Percentiles rank a stretch among this genome's conserved stretches.
Evolutionary conservation across 371 early-diverging fungal genomes (phyloP).

Genomic region (Cokeromyces recurvatus): DNA sequence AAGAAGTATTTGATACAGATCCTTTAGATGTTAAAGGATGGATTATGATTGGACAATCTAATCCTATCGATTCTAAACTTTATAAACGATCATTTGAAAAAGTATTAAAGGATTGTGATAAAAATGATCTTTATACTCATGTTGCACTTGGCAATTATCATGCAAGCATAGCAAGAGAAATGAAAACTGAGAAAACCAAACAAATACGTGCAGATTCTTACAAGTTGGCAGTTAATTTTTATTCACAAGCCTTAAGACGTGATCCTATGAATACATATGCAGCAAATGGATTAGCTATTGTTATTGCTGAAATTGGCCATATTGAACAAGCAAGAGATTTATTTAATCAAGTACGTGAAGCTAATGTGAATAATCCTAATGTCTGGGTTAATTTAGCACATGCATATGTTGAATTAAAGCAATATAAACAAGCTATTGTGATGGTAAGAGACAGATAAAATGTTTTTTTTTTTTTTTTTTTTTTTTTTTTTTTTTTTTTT

Average conservation of each 20-base stretch:
- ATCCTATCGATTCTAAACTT: slow-evolving; percentile 50
- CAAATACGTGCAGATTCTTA: slow-evolving; percentile 47
- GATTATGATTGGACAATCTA: slow-evolving; percentile 70
- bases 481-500: too few species aligned
- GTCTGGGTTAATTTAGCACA: slow-evolving; percentile 80
- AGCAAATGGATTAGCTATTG: slow-evolving; percentile 76
- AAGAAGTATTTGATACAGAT: slow-evolving; percentile 62
- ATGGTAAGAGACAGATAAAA: slow-evolving; percentile 30
- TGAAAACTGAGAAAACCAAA: slow-evolving; percentile 35
- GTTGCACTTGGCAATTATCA: slow-evolving; percentile 81
- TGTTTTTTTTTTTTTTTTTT: too few species aligned
- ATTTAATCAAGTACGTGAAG: slow-evolving; percentile 69
- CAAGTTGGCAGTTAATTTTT: slow-evolving; percentile 78
- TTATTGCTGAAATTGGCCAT: slow-evolving; percentile 71
- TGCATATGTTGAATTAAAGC: slow-evolving; percentile 65
- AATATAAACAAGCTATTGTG: slow-evolving; percentile 68
- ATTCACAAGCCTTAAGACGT: slow-evolving; percentile 68
- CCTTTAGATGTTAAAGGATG: slow-evolving; percentile 60
- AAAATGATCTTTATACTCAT: slow-evolving; percentile 77
- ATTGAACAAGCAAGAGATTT: slow-evolving; percentile 68
- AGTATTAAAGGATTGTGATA: slow-evolving; percentile 73
- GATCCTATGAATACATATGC: slow-evolving; percentile 73
- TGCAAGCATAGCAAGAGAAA: slow-evolving; percentile 55
- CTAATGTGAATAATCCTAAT: slow-evolving; percentile 49
- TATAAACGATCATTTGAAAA: slow-evolving; percentile 73